Evolutionary conservation across 495 filamentous ascomycete species (phyloP).

Genomic region (Xylaria longipes): DNA sequence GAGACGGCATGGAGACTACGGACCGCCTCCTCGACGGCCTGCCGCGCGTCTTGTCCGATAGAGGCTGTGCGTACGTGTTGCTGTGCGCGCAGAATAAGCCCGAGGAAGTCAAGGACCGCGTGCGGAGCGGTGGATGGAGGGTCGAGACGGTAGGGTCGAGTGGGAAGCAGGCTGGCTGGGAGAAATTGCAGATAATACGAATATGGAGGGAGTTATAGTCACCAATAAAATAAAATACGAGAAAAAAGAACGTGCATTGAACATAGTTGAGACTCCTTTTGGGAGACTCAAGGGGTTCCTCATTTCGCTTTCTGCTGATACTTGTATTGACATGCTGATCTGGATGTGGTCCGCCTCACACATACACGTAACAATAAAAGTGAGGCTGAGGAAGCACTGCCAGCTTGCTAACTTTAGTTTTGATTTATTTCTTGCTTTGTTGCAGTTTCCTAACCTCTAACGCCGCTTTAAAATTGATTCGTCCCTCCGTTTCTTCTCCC

Average conservation of each 20-base stretch:
- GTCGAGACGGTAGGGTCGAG: conserved; percentile 82
- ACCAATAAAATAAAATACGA: neutral
- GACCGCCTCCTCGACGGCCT: conserved; percentile 74
- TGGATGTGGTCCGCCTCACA: neutral
- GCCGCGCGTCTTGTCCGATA: conserved; percentile 63
- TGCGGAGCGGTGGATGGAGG: conserved; percentile 65
- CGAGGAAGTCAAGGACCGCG: conserved; percentile 70
- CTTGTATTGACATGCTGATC: neutral
- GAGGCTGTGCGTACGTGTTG: conserved; percentile 86
- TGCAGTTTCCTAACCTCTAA: conserved; percentile 23
- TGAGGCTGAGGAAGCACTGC: neutral
- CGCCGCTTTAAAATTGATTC: conserved; percentile 5
- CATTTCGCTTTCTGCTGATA: neutral
- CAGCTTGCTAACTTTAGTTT: conserved; percentile 1
- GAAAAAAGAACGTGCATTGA: neutral
- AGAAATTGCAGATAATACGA: conserved; percentile 81
- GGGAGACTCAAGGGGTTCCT: neutral
- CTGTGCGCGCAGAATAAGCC: conserved; percentile 89
- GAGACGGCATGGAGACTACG: conserved; percentile 92
- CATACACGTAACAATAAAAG: neutral
- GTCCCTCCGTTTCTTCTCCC: conserved; percentile 4
- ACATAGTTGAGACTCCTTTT: neutral
- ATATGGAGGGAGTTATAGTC: conserved; percentile 64
- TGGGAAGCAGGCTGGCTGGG: conserved; percentile 89
- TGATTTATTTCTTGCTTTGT: neutral